These are phyloP conservation scores for Beta macrorhiza DNA, from an alignment of 179 eudicot species.

Conservation along the genomic window DNA sequence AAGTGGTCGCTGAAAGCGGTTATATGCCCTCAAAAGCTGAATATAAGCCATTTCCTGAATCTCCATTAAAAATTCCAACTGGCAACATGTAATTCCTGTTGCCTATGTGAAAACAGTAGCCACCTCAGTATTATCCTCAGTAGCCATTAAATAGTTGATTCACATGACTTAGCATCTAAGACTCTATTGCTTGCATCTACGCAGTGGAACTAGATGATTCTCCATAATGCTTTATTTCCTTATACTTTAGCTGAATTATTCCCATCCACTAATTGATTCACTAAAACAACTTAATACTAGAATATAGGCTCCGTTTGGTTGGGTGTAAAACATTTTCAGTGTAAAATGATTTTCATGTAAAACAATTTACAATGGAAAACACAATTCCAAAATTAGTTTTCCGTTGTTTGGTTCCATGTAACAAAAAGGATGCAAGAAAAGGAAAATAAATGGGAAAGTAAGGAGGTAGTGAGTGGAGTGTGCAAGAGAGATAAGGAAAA, in stretches of 20 bases:
- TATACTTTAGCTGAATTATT: not conserved
- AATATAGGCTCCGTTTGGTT: not conserved
- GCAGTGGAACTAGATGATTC: not conserved
- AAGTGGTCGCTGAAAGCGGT: not conserved
- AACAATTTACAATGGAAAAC: too few relatives aligned
- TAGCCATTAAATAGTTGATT: not conserved
- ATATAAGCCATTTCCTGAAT: not conserved
- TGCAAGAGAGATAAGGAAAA: too few relatives aligned
- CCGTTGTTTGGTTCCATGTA: too few relatives aligned
- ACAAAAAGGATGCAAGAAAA: too few relatives aligned
- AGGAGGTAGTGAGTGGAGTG: too few relatives aligned
- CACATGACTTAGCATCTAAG: not conserved
- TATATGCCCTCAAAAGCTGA: not conserved
- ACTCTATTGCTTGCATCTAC: not conserved
- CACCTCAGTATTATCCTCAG: not conserved
- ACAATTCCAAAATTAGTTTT: too few relatives aligned
- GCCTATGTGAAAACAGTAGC: not conserved
- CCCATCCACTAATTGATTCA: not conserved
- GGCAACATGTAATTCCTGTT: not conserved
- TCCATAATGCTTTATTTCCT: not conserved
- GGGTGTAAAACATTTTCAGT: too few relatives aligned
- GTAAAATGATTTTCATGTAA: too few relatives aligned
- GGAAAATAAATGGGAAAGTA: too few relatives aligned
- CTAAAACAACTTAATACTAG: not conserved
- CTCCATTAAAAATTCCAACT: not conserved